Evolutionary conservation across 140 eudicot species (phyloP).

Genomic region (Cichorium intybus): DNA sequence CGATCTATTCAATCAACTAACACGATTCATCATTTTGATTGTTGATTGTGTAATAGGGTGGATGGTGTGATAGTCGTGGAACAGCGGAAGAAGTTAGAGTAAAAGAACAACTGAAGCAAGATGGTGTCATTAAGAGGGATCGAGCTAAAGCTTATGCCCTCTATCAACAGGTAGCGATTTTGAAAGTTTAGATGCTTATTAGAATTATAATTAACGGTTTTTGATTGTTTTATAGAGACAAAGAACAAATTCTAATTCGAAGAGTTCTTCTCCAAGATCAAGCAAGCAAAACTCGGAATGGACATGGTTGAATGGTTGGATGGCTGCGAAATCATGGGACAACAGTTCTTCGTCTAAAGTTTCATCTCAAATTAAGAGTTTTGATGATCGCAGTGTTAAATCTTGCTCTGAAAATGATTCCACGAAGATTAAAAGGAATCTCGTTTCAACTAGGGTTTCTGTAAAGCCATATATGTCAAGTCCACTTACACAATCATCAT

Average conservation of each 20-base stretch:
- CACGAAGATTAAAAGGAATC: conserved; percentile 42
- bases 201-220: background rate
- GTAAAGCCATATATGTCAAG: conserved; percentile 38
- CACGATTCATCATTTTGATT: no score
- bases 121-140: conserved; percentile 78
- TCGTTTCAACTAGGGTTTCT: conserved; percentile 53
- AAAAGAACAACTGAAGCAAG: conserved; percentile 71
- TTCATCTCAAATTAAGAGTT: conserved; percentile 33
- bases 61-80: conserved; percentile 80
- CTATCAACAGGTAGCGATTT: conserved; percentile 59
- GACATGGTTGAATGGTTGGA: conserved; percentile 94
- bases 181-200: background rate
- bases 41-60: conserved; percentile 56
- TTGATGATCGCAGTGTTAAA: conserved; percentile 32
- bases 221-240: conserved; percentile 33
- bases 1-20: background rate
- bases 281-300: conserved; percentile 43
- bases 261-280: conserved; percentile 21
- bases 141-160: conserved; percentile 72
- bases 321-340: conserved; percentile 93
- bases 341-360: conserved; percentile 18
- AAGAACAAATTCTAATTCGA: conserved; percentile 36
- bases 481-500: conserved; percentile 47
- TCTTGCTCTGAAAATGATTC: conserved; percentile 48
- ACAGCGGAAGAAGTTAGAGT: conserved; percentile 62